Evolutionary conservation across 2,329 filamentous ascomycete species (phyloP).

Genomic region (Purpureocillium lavendulum): DNA sequence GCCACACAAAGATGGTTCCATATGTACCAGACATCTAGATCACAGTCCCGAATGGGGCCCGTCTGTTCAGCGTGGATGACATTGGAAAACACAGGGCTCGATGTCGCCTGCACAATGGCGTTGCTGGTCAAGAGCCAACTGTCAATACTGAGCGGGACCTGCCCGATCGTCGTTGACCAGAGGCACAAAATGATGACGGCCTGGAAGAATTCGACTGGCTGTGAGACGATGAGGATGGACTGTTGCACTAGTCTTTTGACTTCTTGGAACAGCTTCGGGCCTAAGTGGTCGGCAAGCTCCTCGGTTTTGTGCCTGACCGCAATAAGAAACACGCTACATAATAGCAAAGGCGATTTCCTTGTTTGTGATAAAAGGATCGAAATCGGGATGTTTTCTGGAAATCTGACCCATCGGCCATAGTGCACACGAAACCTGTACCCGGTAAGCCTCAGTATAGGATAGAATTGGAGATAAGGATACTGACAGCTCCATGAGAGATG

Average conservation of each 20-base stretch:
- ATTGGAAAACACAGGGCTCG: constrained; percentile 12
- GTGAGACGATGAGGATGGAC: constrained; percentile 8
- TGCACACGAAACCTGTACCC: constrained; percentile 13
- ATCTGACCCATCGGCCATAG: constrained; percentile 17
- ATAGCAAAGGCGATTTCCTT: constrained; percentile 11
- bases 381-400: constrained; percentile 9
- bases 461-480: background rate
- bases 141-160: constrained; percentile 17
- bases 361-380: constrained; percentile 6
- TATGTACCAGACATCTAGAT: constrained; percentile 12
- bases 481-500: background rate
- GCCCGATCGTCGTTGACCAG: constrained; percentile 18
- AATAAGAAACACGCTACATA: constrained; percentile 17
- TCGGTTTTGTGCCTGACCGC: constrained; percentile 15
- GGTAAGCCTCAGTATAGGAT: constrained; percentile 1
- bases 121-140: constrained; percentile 18
- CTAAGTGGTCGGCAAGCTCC: constrained; percentile 12
- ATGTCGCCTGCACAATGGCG: constrained; percentile 14
- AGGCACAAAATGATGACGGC: constrained; percentile 14
- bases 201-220: constrained; percentile 16
- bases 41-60: background rate
- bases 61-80: background rate
- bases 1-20: constrained; percentile 19
- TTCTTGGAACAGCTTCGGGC: constrained; percentile 14
- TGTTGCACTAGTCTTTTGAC: constrained; percentile 11